Base-by-base conservation (phyloP, 257 asterid species). In the Solanum tarapatanum region DNA sequence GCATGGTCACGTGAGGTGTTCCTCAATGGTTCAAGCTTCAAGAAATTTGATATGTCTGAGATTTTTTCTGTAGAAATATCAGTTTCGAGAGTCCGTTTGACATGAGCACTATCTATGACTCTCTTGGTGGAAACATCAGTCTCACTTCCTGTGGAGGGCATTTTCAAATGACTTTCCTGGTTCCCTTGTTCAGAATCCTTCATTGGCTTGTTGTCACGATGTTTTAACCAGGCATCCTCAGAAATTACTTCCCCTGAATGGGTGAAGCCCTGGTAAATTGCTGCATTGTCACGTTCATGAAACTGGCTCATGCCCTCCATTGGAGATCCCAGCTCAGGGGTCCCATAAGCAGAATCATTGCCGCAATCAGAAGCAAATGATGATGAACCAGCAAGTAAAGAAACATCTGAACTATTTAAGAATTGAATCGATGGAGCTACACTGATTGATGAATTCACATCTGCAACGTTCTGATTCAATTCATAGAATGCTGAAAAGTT, bases 401-500 rank as follows among this genome's bases (percentile, higher is more conserved):
- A 89, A 87, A 85, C 87, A 86, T 87, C 92, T 66, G 91, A 80
- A 87, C 86, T 84, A 89, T 86, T 89, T 83, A 92, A 87, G 88
- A 88, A 74, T 85, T 74, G 91, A 87, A 88, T 88, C 13, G 92
- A 88, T 39, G 90, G 88, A 77, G 69, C 86, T 88, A 90, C 89
- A 73, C 89, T 86, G 86, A 88, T 51, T 82, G 93, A 62, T 75
- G 85, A 37, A 88, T 83, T 87, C 62, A 60, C 88, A 82, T 88
- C 88, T 13, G 76, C 88, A 86, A 80, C 83, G 26, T 84, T 87
- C 82, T 89, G 92, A 85, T 90, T 92, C 72, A 89, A 88, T 87
- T 91, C 96, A 62, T 77, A 58, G 91, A 95, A 93, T 66, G 94
- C 98, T 95, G 94, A 87, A 89, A 91, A 86, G 87, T 39, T 43